Evolutionary conservation across 768 basidiomycete species (phyloP).

Genomic region (Tephrocybe sp.): DNA sequence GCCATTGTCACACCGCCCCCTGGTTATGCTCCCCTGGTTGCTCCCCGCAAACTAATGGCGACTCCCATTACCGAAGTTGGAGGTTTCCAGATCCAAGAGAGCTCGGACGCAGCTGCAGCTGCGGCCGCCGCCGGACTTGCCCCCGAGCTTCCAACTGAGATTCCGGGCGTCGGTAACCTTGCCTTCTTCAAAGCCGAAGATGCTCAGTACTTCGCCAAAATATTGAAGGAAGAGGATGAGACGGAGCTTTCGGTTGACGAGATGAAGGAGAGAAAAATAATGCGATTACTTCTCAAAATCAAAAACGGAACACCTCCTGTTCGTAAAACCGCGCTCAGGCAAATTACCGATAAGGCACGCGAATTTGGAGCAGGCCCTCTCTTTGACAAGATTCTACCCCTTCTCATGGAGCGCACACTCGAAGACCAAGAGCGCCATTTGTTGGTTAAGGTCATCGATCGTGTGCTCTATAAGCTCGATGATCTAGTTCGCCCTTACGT

Average conservation of each 20-base stretch:
- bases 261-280: constrained; percentile 99
- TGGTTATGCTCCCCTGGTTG: constrained; percentile 82
- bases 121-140: constrained; percentile 91
- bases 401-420: constrained; percentile 96
- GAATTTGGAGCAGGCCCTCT: constrained; percentile 97
- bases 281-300: constrained; percentile 96
- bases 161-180: constrained; percentile 94
- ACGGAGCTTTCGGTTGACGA: constrained; percentile 90
- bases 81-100: constrained; percentile 96
- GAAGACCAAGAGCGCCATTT: constrained; percentile 99
- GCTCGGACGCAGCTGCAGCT: constrained; percentile 83
- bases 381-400: constrained; percentile 96
- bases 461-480: constrained; percentile 97
- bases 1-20: constrained; percentile 90
- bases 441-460: constrained; percentile 98
- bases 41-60: constrained; percentile 61
- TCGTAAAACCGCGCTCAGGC: constrained; percentile 93
- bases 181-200: constrained; percentile 99
- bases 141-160: constrained; percentile 93
- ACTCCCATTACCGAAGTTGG: constrained; percentile 56
- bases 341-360: constrained; percentile 98
- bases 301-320: constrained; percentile 99
- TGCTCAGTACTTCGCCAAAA: constrained; percentile 96
- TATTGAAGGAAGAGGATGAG: constrained; percentile 93
- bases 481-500: constrained; percentile 98